These are phyloP conservation scores for Suillus tomentosus DNA, from an alignment of 768 basidiomycete genomes.

Conservation along the genomic window DNA sequence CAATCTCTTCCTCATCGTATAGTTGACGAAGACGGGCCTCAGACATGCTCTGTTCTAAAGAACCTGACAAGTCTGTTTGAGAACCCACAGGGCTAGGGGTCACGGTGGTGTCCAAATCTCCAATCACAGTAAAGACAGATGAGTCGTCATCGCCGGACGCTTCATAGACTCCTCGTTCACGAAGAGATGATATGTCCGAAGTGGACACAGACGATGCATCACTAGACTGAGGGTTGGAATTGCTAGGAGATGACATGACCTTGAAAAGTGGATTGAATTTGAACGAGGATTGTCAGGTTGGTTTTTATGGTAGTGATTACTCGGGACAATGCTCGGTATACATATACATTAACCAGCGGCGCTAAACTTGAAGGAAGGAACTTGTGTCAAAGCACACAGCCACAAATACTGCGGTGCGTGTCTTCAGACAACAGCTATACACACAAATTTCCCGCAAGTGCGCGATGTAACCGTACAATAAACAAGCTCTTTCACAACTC, in stretches of 20 bases:
- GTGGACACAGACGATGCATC: not conserved
- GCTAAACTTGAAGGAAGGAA: not conserved
- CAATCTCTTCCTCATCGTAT: slow-evolving; percentile 66
- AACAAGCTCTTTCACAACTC: no score
- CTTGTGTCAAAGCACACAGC: not conserved
- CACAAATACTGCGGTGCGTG: not conserved
- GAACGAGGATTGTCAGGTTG: not conserved
- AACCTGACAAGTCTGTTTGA: slow-evolving; percentile 3
- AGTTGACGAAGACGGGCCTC: slow-evolving; percentile 57
- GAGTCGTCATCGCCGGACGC: not conserved
- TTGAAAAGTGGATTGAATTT: slow-evolving; percentile 1
- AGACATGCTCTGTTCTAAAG: slow-evolving; percentile 38
- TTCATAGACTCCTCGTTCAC: not conserved
- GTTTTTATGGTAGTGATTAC: not conserved
- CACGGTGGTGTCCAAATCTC: not conserved
- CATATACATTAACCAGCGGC: not conserved
- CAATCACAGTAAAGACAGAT: not conserved
- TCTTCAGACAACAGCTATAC: no score
- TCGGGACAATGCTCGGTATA: not conserved
- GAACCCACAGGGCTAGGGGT: not conserved
- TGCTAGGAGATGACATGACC: not conserved
- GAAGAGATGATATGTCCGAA: slow-evolving; percentile 2
- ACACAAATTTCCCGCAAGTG: no score
- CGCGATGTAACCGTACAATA: not conserved
- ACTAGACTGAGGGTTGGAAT: not conserved